Conservation (phyloP, 306 rosid genomes). For the Castanea sativa region DNA sequence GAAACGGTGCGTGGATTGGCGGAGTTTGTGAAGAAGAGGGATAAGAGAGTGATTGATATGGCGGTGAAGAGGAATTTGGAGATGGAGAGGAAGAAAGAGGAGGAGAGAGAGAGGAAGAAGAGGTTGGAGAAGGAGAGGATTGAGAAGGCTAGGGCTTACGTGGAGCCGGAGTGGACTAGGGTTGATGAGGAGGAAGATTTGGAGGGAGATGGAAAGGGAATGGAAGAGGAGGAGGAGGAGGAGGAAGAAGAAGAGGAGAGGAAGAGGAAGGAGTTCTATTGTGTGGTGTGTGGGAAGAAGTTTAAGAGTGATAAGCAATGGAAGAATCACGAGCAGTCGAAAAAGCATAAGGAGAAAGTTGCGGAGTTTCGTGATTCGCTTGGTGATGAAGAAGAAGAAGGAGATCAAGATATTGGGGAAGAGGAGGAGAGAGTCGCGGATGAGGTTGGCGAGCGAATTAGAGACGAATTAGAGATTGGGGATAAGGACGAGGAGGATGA, state of each 20-base stretch:
- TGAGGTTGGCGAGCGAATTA: constrained; percentile 35
- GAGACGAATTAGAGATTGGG: constrained; percentile 26
- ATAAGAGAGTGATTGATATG: constrained; percentile 94
- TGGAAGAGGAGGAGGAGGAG: constrained; percentile 27
- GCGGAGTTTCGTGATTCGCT: constrained; percentile 64
- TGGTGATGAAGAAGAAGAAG: constrained; percentile 38
- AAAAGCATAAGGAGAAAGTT: constrained; percentile 91
- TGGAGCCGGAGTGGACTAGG: constrained; percentile 80
- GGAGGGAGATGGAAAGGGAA: constrained; percentile 20
- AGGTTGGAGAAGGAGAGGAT: constrained; percentile 62
- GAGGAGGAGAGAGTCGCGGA: constrained; percentile 28
- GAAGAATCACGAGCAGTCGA: constrained; percentile 98
- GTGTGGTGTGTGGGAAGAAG: constrained; percentile 94
- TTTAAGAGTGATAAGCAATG: constrained; percentile 99
- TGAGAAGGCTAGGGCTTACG: constrained; percentile 67
- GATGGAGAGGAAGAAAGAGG: constrained; percentile 64
- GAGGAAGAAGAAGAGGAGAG: constrained; percentile 38
- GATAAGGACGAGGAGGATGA: constrained; percentile 30
- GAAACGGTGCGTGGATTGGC: constrained; percentile 88
- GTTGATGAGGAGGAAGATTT: constrained; percentile 48
- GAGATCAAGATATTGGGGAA: constrained; percentile 25
- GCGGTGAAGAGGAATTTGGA: constrained; percentile 64
- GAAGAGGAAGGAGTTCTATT: constrained; percentile 64
- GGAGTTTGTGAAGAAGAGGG: constrained; percentile 96
- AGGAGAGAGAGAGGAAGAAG: constrained; percentile 76